These are phyloP conservation scores for Paramecium octaurelia DNA, from an alignment of 73 alveolate genomes.

Conservation along the genomic window DNA sequence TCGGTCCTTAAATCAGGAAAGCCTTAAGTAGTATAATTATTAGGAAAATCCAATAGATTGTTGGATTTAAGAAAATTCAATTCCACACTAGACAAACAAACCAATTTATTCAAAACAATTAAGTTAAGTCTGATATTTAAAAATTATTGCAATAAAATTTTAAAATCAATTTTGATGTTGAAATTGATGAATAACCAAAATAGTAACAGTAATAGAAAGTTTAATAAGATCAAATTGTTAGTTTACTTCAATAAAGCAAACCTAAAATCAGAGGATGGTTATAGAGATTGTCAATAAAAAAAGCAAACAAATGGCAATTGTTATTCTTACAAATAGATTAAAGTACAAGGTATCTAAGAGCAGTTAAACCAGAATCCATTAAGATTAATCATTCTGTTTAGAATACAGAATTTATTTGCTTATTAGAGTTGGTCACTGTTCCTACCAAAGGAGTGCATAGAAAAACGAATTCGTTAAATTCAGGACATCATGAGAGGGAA, in stretches of 20 bases:
- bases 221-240: slow-evolving; percentile 8
- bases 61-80: slow-evolving; percentile 12
- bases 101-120: neutral
- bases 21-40: neutral
- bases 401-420: neutral
- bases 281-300: neutral
- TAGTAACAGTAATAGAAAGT: neutral
- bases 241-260: slow-evolving; percentile 7
- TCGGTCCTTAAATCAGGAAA: neutral
- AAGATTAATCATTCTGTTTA: neutral
- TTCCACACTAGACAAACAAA: slow-evolving; percentile 31
- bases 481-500: neutral
- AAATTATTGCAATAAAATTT: neutral
- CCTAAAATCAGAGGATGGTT: slow-evolving; percentile 50
- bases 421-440: neutral
- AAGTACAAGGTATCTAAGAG: neutral
- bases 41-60: neutral
- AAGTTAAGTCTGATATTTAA: slow-evolving; percentile 8
- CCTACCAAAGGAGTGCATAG: slow-evolving; percentile 28
- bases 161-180: slow-evolving; percentile 42
- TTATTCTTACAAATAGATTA: slow-evolving; percentile 20
- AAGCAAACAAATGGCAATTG: slow-evolving; percentile 32
- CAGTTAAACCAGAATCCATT: slow-evolving; percentile 4
- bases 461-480: slow-evolving; percentile 32
- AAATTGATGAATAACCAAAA: slow-evolving; percentile 23